A percentile compares a stretch with the other conserved stretches of the same genome.
Conservation (phyloP, 1,284 basidiomycete genomes). For the Sanghuangporus baumii region DNA sequence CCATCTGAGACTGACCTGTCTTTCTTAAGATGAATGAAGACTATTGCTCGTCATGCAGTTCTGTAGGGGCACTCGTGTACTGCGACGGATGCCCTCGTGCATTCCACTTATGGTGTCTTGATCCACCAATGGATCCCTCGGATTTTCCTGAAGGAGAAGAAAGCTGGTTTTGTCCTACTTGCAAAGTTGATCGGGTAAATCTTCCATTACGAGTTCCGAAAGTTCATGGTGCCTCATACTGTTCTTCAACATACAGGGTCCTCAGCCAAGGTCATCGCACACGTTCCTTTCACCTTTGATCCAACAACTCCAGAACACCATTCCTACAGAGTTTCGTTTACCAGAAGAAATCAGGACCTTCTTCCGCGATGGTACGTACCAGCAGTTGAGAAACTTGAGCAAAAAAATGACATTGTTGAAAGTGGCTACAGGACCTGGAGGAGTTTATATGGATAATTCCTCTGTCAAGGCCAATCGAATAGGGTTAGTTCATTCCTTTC, state of each 20-base stretch:
- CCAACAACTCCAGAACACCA: conserved; percentile 53
- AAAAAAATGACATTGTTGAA: conserved; percentile 4
- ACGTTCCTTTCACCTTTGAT: conserved; percentile 67
- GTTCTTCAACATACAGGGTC: conserved; percentile 42
- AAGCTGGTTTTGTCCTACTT: conserved; percentile 89
- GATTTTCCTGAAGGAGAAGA: conserved; percentile 81
- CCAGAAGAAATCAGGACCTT: conserved; percentile 84
- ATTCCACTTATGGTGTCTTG: conserved; percentile 95
- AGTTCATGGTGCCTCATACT: conserved; percentile 17
- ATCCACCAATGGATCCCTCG: conserved; percentile 87
- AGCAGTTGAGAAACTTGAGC: conserved; percentile 11
- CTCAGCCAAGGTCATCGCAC: conserved; percentile 54
- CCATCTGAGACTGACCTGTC: not conserved
- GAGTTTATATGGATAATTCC: conserved; percentile 73
- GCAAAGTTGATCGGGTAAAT: conserved; percentile 61
- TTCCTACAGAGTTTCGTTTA: conserved; percentile 82
- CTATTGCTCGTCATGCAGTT: conserved; percentile 89
- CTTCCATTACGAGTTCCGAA: conserved; percentile 19
- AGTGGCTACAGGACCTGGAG: conserved; percentile 73
- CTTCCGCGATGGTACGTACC: conserved; percentile 74
- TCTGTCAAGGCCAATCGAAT: conserved; percentile 72
- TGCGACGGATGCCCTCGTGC: conserved; percentile 96
- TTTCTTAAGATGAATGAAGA: conserved; percentile 77
- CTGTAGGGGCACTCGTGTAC: conserved; percentile 78
- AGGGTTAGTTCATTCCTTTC: conserved; percentile 50